A percentile compares a stretch with the other conserved stretches of the same genome.
These are phyloP conservation scores for Protomyces gravidus DNA, from an alignment of 1,139 yeast genomes.

Conservation along the genomic window DNA sequence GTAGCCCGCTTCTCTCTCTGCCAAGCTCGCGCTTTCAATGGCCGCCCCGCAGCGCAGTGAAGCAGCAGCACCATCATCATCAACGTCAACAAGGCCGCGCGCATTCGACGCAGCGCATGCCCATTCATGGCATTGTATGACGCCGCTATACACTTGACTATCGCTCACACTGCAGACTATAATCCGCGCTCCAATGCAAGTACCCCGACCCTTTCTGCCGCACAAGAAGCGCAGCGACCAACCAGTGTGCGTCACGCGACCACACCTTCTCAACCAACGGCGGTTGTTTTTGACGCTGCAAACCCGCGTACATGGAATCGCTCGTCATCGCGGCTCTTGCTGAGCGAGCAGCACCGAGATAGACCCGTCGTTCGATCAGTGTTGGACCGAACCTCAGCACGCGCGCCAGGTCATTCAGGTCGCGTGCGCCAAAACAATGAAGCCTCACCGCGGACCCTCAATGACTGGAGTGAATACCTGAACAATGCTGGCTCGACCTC, in stretches of 20 bases:
- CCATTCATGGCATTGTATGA: not conserved
- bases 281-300: constrained; percentile 17
- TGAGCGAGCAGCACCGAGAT: not conserved
- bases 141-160: not conserved
- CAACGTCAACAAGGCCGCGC: not conserved
- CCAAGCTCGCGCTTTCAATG: too few relatives aligned
- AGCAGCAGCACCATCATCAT: too few relatives aligned
- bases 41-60: not conserved
- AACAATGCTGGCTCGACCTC: not conserved
- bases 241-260: not conserved
- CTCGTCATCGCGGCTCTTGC: not conserved
- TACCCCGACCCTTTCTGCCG: not conserved
- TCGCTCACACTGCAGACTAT: not conserved
- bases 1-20: too few relatives aligned
- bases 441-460: not conserved
- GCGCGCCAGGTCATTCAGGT: not conserved
- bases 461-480: constrained; percentile 14
- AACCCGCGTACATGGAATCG: constrained; percentile 24
- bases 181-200: constrained; percentile 2
- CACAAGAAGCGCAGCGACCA: constrained; percentile 1
- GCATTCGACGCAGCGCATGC: not conserved
- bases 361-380: not conserved
- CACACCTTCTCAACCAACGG: not conserved
- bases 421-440: not conserved
- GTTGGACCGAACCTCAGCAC: not conserved